phyloP scores from a whole-genome alignment of 805 yeast species.

The Metschnikowia anglica region DNA sequence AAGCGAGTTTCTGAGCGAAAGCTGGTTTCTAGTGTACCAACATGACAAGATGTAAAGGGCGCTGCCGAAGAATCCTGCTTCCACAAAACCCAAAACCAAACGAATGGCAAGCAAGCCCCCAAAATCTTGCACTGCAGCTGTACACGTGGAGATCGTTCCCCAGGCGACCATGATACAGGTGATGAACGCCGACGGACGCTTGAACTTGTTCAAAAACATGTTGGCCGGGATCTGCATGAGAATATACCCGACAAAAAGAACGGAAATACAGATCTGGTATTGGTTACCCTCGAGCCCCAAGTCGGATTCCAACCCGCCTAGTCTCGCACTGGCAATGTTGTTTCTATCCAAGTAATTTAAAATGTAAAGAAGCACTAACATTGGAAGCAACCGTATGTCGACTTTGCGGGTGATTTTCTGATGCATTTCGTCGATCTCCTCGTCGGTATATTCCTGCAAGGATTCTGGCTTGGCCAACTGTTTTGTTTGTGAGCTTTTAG shows the following conservation, averaged over 20 bases:
- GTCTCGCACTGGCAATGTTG: slow-evolving; percentile 54
- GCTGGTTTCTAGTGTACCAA: slow-evolving; percentile 54
- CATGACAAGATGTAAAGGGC: slow-evolving; percentile 51
- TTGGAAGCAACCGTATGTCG: slow-evolving; percentile 51
- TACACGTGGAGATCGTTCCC: slow-evolving; percentile 50
- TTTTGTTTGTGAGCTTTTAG: slow-evolving; percentile 1
- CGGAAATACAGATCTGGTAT: slow-evolving; percentile 52
- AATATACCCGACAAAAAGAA: slow-evolving; percentile 51
- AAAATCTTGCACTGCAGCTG: slow-evolving; percentile 46
- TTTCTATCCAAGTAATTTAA: slow-evolving; percentile 53
- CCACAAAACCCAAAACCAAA: slow-evolving; percentile 47
- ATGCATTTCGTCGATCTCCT: slow-evolving; percentile 46
- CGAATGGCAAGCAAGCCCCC: slow-evolving; percentile 48
- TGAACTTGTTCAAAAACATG: slow-evolving; percentile 45
- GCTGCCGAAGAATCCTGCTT: slow-evolving; percentile 48
- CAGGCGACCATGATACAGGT: slow-evolving; percentile 49
- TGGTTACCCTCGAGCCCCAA: slow-evolving; percentile 41
- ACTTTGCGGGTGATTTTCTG: slow-evolving; percentile 45
- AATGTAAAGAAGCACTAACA: slow-evolving; percentile 50
- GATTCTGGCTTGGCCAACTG: slow-evolving; percentile 31
- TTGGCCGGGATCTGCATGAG: slow-evolving; percentile 50
- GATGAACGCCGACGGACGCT: slow-evolving; percentile 51
- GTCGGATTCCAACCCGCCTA: slow-evolving; percentile 49
- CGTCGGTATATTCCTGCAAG: slow-evolving; percentile 31
- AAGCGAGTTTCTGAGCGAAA: slow-evolving; percentile 50